A percentile compares a stretch with the other conserved stretches of the same genome.
These are phyloP conservation scores for Trichoderma reesei DNA, from an alignment of 495 filamentous ascomycete species.

Conservation along the genomic window DNA sequence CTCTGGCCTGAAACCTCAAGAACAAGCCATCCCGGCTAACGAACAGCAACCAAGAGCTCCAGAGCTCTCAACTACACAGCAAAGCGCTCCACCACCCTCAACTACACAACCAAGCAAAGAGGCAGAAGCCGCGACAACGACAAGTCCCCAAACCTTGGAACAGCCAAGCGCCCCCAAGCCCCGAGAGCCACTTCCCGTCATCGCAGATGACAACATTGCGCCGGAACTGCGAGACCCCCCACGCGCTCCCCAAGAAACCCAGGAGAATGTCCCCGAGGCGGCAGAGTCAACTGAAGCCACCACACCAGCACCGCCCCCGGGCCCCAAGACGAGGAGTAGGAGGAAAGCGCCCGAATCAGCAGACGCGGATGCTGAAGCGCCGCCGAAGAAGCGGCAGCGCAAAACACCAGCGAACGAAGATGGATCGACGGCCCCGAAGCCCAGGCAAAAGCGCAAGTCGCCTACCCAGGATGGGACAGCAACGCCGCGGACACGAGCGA, in stretches of 20 bases:
- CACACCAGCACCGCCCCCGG: neutral
- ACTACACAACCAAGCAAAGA: neutral
- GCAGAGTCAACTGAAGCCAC: slow-evolving; percentile 10
- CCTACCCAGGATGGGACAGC: neutral
- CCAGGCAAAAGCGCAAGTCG: neutral
- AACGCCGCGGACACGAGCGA: neutral
- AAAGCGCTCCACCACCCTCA: neutral
- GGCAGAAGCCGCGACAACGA: neutral
- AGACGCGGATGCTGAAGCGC: neutral
- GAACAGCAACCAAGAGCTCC: neutral
- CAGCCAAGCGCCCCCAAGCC: neutral
- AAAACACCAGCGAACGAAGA: neutral
- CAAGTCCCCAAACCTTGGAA: neutral
- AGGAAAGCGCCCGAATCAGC: neutral
- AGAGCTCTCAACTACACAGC: neutral
- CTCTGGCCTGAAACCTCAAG: neutral
- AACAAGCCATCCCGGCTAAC: neutral
- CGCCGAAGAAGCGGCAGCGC: slow-evolving; percentile 7
- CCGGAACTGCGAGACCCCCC: neutral
- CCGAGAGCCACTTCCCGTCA: neutral
- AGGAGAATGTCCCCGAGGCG: neutral
- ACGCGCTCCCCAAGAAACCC: neutral
- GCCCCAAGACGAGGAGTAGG: neutral
- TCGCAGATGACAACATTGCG: neutral
- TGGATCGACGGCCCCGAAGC: neutral